Evolutionary conservation across 176 grass and related monocot species (phyloP).

Genomic region (Triticum turgidum): DNA sequence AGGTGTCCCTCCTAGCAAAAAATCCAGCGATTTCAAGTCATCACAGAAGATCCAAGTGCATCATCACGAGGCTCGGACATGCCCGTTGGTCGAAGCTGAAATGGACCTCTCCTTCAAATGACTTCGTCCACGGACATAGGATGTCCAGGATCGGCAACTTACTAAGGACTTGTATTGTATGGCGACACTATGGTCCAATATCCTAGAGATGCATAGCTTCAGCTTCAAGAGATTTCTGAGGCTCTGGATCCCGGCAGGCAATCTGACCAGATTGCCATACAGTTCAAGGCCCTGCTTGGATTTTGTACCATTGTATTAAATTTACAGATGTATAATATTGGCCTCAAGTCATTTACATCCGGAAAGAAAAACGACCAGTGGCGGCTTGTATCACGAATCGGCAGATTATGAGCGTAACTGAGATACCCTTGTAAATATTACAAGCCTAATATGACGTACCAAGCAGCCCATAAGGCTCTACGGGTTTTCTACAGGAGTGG

Average conservation of each 20-base stretch:
- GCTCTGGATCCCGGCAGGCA: not conserved
- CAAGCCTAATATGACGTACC: too few species aligned
- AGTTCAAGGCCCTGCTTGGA: too few species aligned
- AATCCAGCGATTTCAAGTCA: not conserved
- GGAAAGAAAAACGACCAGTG: too few species aligned
- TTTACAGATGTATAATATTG: too few species aligned
- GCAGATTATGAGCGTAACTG: too few species aligned
- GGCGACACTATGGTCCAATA: not conserved
- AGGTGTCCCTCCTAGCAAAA: not conserved
- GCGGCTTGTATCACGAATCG: too few species aligned
- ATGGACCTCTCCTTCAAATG: not conserved
- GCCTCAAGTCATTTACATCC: too few species aligned
- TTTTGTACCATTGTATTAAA: too few species aligned
- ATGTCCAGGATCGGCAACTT: not conserved
- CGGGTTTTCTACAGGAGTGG: not conserved
- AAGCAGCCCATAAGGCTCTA: not conserved
- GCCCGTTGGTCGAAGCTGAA: not conserved
- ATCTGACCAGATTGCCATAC: not conserved
- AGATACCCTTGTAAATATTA: too few species aligned
- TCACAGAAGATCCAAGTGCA: not conserved
- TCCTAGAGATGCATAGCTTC: not conserved
- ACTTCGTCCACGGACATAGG: not conserved
- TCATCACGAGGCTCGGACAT: not conserved
- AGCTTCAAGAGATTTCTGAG: not conserved
- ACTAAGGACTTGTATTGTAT: not conserved